These are phyloP conservation scores for Rhododendron mucronatum DNA, from an alignment of 148 eudicot species.

Conservation along the genomic window DNA sequence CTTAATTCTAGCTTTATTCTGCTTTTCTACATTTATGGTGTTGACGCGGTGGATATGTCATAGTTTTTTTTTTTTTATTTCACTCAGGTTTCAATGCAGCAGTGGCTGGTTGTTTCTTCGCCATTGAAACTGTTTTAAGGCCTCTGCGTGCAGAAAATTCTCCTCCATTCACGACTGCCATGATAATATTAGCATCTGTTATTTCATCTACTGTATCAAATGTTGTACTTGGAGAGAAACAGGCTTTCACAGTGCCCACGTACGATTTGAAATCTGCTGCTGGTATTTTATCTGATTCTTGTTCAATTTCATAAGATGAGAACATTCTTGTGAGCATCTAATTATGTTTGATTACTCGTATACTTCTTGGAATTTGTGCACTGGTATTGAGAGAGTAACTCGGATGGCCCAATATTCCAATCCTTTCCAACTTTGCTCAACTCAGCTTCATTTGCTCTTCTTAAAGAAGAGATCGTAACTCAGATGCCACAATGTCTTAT, in stretches of 20 bases:
- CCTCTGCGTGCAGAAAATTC: constrained; percentile 95
- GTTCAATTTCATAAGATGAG: constrained; percentile 12
- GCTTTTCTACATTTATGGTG: not conserved
- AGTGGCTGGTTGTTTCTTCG: constrained; percentile 97
- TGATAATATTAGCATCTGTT: constrained; percentile 94
- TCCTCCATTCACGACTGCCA: constrained; percentile 97
- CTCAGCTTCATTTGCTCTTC: not conserved
- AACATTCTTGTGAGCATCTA: not conserved
- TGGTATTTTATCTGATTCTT: constrained; percentile 59
- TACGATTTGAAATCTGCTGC: constrained; percentile 98
- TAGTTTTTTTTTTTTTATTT: not conserved
- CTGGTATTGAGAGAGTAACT: not conserved
- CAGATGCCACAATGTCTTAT: not conserved
- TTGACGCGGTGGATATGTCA: not conserved
- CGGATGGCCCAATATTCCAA: not conserved
- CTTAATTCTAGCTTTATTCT: not conserved
- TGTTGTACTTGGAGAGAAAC: constrained; percentile 78
- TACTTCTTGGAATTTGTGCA: not conserved
- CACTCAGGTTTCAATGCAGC: constrained; percentile 90
- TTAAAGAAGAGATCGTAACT: not conserved
- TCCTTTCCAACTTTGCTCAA: not conserved
- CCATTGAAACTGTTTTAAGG: constrained; percentile 90
- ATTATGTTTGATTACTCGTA: not conserved
- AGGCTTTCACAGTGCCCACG: constrained; percentile 96
- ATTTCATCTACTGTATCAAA: constrained; percentile 93